A percentile compares a stretch with the other conserved stretches of the same genome.
These are phyloP conservation scores for Hibiscus trionum DNA, from an alignment of 345 rosid species.

Conservation along the genomic window DNA sequence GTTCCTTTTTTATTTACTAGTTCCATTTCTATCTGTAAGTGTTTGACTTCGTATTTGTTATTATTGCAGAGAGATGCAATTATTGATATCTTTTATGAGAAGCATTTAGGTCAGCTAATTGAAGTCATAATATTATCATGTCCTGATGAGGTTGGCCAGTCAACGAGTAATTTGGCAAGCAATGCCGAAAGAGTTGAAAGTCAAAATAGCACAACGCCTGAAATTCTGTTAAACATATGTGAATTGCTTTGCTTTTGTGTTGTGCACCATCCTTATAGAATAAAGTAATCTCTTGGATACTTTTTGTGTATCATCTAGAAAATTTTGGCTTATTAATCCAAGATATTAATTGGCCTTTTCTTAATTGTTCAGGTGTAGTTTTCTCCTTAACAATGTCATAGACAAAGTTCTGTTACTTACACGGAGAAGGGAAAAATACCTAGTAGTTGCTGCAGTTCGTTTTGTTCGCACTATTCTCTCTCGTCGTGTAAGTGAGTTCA, in stretches of 20 bases:
- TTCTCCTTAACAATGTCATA: slow-evolving; percentile 68
- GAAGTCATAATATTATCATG: slow-evolving; percentile 85
- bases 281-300: slow-evolving; percentile 51
- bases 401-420: slow-evolving; percentile 85
- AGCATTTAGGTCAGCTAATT: slow-evolving; percentile 77
- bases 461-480: slow-evolving; percentile 88
- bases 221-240: slow-evolving; percentile 82
- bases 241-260: slow-evolving; percentile 94
- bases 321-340: not conserved
- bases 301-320: slow-evolving; percentile 1
- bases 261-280: slow-evolving; percentile 85
- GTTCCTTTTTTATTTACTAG: not conserved
- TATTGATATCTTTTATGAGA: slow-evolving; percentile 90
- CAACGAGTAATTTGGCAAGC: slow-evolving; percentile 39
- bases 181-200: slow-evolving; percentile 36
- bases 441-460: slow-evolving; percentile 88
- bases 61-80: slow-evolving; percentile 72
- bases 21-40: not conserved
- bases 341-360: slow-evolving; percentile 15
- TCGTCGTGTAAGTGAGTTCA: slow-evolving; percentile 55
- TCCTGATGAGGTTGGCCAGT: slow-evolving; percentile 31
- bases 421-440: slow-evolving; percentile 80
- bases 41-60: slow-evolving; percentile 11
- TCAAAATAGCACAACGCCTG: slow-evolving; percentile 56
- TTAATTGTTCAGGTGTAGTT: slow-evolving; percentile 62